These are phyloP conservation scores for Globisporangium paddicum DNA, from an alignment of 352 stramenopile genomes.

Conservation along the genomic window DNA sequence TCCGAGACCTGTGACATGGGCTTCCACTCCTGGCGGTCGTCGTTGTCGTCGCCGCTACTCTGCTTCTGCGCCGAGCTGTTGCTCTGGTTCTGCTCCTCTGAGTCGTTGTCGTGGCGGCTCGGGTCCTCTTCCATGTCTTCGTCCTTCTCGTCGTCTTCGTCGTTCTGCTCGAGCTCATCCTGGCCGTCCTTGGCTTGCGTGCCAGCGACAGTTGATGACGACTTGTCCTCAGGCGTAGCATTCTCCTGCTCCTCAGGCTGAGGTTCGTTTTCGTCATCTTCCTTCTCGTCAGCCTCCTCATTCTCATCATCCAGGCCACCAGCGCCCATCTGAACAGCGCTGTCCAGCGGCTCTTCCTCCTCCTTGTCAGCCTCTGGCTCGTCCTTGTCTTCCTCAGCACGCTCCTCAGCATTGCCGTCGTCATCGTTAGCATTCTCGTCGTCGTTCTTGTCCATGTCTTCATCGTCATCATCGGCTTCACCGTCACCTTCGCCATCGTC, in stretches of 20 bases:
- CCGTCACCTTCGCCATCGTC: slow-evolving; percentile 28
- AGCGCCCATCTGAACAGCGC: slow-evolving; percentile 59
- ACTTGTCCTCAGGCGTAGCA: slow-evolving; percentile 26
- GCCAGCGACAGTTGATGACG: slow-evolving; percentile 53
- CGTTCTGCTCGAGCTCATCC: slow-evolving; percentile 60
- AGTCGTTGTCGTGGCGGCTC: slow-evolving; percentile 19
- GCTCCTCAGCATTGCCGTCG: slow-evolving; percentile 29
- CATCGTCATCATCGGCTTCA: slow-evolving; percentile 38
- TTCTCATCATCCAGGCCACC: slow-evolving; percentile 74
- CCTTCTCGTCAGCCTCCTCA: slow-evolving; percentile 56
- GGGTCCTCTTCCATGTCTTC: slow-evolving; percentile 36
- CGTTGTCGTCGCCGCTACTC: slow-evolving; percentile 46
- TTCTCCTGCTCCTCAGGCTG: slow-evolving; percentile 47
- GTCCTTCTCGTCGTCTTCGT: slow-evolving; percentile 38
- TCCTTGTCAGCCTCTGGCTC: slow-evolving; percentile 59
- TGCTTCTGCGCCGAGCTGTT: slow-evolving; percentile 48
- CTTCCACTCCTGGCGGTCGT: slow-evolving; percentile 55
- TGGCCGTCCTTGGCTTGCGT: slow-evolving; percentile 83
- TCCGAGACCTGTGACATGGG: slow-evolving; percentile 38
- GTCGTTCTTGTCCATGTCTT: slow-evolving; percentile 53
- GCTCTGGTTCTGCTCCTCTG: slow-evolving; percentile 51
- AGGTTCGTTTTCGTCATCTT: slow-evolving; percentile 58
- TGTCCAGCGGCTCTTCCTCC: slow-evolving; percentile 67
- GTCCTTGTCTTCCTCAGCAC: slow-evolving; percentile 45
- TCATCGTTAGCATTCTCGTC: slow-evolving; percentile 31